Evolutionary conservation across 1,284 basidiomycete genomes (phyloP).

Genomic region (Sanghuangporus sanghuang): DNA sequence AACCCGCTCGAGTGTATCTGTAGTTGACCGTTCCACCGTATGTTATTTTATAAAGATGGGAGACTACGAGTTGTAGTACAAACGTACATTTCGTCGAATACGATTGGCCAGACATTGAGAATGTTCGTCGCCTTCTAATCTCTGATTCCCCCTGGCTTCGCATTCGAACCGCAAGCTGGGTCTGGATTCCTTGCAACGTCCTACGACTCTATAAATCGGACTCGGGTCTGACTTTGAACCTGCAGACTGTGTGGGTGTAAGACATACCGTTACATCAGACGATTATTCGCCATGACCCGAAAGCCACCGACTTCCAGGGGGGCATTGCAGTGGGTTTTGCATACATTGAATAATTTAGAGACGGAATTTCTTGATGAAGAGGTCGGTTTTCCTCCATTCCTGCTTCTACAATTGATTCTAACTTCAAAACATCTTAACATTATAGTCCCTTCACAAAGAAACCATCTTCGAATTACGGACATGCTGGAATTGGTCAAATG

Average conservation of each 20-base stretch:
- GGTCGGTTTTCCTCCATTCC: too few species aligned
- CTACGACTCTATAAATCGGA: too few species aligned
- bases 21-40: not conserved
- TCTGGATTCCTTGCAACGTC: too few species aligned
- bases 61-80: constrained; percentile 66
- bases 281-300: constrained; percentile 42
- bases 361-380: too few species aligned
- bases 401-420: too few species aligned
- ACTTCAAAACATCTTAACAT: too few species aligned
- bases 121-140: constrained; percentile 38
- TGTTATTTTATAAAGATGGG: constrained; percentile 72
- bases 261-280: constrained; percentile 53
- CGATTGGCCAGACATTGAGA: constrained; percentile 79
- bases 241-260: constrained; percentile 70
- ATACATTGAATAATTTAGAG: too few species aligned
- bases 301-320: constrained; percentile 36
- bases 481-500: constrained; percentile 70
- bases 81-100: constrained; percentile 71
- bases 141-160: not conserved
- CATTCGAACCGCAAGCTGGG: too few species aligned
- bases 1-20: not conserved
- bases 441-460: constrained; percentile 49
- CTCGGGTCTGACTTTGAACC: not conserved
- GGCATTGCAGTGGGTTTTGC: constrained; percentile 46
- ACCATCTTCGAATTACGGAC: constrained; percentile 57